Conservation (phyloP, 495 filamentous ascomycete genomes). For the Neurospora tetraspora region DNA sequence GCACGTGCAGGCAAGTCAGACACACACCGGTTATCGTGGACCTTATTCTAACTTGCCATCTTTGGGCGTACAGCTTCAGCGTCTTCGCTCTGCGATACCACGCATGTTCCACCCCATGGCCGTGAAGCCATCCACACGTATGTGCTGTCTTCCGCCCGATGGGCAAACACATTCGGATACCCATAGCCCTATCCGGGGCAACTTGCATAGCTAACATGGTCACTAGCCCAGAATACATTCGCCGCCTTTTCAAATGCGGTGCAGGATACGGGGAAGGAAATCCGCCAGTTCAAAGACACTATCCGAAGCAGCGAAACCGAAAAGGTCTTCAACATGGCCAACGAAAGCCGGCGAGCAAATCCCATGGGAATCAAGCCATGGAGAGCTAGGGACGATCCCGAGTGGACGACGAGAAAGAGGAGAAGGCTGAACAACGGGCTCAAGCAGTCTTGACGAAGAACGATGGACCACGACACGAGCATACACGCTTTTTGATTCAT, state of each 20-base stretch:
- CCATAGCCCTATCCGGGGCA: neutral
- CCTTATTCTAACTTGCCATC: slow-evolving; percentile 9
- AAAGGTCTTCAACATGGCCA: slow-evolving; percentile 30
- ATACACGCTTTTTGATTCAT: neutral
- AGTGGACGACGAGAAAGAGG: slow-evolving; percentile 26
- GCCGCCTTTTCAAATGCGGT: slow-evolving; percentile 29
- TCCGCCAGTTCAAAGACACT: slow-evolving; percentile 31
- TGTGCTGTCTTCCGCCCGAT: slow-evolving; percentile 4
- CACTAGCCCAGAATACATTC: slow-evolving; percentile 30
- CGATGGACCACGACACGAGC: neutral
- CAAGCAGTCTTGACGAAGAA: neutral
- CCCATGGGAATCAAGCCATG: slow-evolving; percentile 41
- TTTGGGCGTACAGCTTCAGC: slow-evolving; percentile 24
- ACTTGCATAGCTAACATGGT: slow-evolving; percentile 6
- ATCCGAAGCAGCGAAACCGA: slow-evolving; percentile 30
- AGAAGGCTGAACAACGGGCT: neutral
- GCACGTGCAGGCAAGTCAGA: slow-evolving; percentile 31
- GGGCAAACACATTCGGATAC: neutral
- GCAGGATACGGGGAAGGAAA: slow-evolving; percentile 26
- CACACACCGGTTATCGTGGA: neutral
- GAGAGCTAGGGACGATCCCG: slow-evolving; percentile 37
- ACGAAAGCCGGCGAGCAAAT: slow-evolving; percentile 34
- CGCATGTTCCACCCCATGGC: slow-evolving; percentile 35
- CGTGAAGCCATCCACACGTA: slow-evolving; percentile 28
- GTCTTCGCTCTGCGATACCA: slow-evolving; percentile 34